Conservation (phyloP, 176 grass and related monocot species). For the Alopecurus myosuroides region DNA sequence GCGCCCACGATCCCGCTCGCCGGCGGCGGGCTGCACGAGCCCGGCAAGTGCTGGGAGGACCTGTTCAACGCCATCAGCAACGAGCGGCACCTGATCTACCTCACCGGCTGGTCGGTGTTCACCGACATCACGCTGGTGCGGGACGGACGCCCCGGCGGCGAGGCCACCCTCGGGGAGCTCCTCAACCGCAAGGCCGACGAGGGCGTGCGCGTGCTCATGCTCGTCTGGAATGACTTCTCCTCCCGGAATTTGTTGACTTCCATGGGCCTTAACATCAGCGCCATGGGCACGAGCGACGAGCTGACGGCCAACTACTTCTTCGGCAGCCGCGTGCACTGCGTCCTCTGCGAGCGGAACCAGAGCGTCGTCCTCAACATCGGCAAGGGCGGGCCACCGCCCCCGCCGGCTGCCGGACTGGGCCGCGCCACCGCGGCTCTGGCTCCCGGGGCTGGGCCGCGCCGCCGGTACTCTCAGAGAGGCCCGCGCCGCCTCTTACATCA, state of each 20-base stretch:
- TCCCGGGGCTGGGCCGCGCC: too few species aligned
- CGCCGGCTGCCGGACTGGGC: too few species aligned
- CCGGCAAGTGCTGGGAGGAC: constrained; percentile 69
- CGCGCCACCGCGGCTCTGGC: too few species aligned
- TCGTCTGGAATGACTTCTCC: constrained; percentile 83
- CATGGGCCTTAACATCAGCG: constrained; percentile 35
- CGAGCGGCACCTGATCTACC: constrained; percentile 64
- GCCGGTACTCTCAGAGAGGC: too few species aligned
- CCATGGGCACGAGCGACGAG: constrained; percentile 66
- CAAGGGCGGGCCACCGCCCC: constrained; percentile 35
- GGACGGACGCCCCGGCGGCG: constrained; percentile 45
- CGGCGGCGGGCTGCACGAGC: constrained; percentile 39
- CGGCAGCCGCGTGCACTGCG: constrained; percentile 46
- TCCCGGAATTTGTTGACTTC: constrained; percentile 18
- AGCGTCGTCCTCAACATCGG: too few species aligned
- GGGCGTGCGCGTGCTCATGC: constrained; percentile 43
- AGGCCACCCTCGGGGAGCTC: constrained; percentile 66
- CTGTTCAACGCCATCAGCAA: constrained; percentile 70
- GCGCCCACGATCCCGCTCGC: constrained; percentile 67
- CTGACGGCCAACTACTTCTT: constrained; percentile 60
- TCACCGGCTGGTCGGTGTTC: constrained; percentile 76
- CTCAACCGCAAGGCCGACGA: constrained; percentile 81
- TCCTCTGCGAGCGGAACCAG: constrained; percentile 50
- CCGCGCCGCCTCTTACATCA: too few species aligned
- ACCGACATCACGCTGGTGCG: constrained; percentile 64